These are phyloP conservation scores for Imleria badia DNA, from an alignment of 768 basidiomycete genomes.

Conservation along the genomic window DNA sequence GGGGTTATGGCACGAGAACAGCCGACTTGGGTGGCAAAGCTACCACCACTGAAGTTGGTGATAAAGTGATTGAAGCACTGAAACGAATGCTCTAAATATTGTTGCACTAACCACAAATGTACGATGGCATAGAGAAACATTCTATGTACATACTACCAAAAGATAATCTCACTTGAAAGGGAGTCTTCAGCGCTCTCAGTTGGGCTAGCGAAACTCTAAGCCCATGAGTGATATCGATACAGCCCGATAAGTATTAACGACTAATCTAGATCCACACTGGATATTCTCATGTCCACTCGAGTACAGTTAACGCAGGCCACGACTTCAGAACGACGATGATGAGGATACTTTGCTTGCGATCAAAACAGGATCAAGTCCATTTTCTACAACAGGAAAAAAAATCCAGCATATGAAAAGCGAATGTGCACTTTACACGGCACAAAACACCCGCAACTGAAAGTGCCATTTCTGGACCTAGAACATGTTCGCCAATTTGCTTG, in stretches of 20 bases:
- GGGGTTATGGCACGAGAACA: constrained; percentile 79
- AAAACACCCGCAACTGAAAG: not conserved
- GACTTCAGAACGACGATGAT: not conserved
- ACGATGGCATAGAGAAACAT: not conserved
- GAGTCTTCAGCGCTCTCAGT: not conserved
- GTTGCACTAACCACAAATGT: not conserved
- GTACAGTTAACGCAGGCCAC: too few relatives aligned
- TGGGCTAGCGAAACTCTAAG: not conserved
- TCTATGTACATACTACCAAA: not conserved
- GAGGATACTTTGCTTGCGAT: not conserved
- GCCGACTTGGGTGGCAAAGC: constrained; percentile 83
- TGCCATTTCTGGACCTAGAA: constrained; percentile 45
- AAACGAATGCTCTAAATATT: constrained; percentile 49
- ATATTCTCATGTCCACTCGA: too few relatives aligned
- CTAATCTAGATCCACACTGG: too few relatives aligned
- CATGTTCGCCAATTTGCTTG: constrained; percentile 89
- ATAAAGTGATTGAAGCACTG: constrained; percentile 75
- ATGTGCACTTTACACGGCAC: constrained; percentile 3
- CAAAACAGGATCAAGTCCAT: constrained; percentile 7
- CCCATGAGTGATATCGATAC: too few relatives aligned
- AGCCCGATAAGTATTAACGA: too few relatives aligned
- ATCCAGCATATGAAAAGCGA: constrained; percentile 20
- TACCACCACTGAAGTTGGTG: constrained; percentile 78
- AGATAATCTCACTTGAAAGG: not conserved
- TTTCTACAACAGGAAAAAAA: constrained; percentile 8